These are phyloP conservation scores for Stagonosporopsis cucurbitacearum DNA, from an alignment of 2,329 filamentous ascomycete genomes.

Conservation along the genomic window DNA sequence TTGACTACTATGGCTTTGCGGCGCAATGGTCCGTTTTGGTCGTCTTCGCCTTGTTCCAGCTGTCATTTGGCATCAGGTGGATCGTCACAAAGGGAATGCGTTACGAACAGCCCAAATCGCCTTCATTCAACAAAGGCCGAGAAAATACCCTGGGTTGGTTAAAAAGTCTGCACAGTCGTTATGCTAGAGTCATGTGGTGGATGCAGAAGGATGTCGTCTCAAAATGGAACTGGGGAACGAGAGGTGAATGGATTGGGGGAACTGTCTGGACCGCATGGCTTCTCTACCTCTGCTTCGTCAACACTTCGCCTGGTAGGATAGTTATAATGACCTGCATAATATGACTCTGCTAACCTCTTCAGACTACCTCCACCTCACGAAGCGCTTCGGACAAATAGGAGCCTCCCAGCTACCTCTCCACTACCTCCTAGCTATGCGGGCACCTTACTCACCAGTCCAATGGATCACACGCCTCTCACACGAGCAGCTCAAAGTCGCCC, in stretches of 20 bases:
- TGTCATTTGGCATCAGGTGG: conserved; percentile 48
- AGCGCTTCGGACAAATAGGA: conserved; percentile 65
- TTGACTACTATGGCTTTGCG: conserved; percentile 62
- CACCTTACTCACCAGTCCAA: conserved; percentile 59
- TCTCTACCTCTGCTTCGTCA: conserved; percentile 56
- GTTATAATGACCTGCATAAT: neutral
- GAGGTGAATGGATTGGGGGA: conserved; percentile 58
- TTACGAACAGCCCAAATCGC: conserved; percentile 50
- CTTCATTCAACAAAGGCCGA: conserved; percentile 48
- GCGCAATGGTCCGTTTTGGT: conserved; percentile 62
- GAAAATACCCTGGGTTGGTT: conserved; percentile 34
- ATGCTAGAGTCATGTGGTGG: conserved; percentile 51
- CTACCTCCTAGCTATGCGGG: conserved; percentile 62
- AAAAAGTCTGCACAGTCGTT: conserved; percentile 28
- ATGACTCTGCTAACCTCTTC: neutral
- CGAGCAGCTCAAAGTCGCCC: conserved; percentile 61
- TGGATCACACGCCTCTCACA: conserved; percentile 61
- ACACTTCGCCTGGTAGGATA: conserved; percentile 50
- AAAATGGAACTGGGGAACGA: conserved; percentile 59
- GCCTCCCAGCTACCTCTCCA: conserved; percentile 66
- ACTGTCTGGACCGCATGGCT: conserved; percentile 61
- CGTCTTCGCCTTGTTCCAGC: conserved; percentile 53
- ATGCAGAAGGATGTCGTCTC: conserved; percentile 52
- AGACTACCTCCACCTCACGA: conserved; percentile 71
- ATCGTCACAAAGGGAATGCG: conserved; percentile 34